Conservation (phyloP, 1,284 basidiomycete genomes). For the Ustilago bromivora region DNA sequence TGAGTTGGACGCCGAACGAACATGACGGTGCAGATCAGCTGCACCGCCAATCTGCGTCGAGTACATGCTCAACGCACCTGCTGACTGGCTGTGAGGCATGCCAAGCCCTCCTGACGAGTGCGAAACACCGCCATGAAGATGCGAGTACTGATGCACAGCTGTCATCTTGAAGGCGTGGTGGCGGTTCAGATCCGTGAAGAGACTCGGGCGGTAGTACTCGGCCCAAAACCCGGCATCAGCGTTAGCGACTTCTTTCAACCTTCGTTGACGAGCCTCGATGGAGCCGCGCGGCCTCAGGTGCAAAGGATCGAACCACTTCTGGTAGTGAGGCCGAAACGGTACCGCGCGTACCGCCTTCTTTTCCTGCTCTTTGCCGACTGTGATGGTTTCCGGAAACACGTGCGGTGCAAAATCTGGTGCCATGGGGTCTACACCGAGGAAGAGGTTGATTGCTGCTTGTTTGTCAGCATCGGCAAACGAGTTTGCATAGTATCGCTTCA, state of each 20-base stretch:
- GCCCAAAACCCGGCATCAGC: slow-evolving; percentile 65
- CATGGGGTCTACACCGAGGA: slow-evolving; percentile 79
- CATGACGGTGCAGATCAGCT: slow-evolving; percentile 25
- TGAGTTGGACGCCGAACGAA: slow-evolving; percentile 32
- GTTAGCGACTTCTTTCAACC: slow-evolving; percentile 59
- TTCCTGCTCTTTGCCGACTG: slow-evolving; percentile 2
- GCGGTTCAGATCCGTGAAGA: slow-evolving; percentile 67
- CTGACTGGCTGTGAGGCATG: slow-evolving; percentile 37
- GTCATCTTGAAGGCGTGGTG: slow-evolving; percentile 70
- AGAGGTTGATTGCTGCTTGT: slow-evolving; percentile 96
- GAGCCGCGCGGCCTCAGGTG: slow-evolving; percentile 43
- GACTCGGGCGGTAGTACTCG: slow-evolving; percentile 66
- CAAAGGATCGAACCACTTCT: slow-evolving; percentile 56
- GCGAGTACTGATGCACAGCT: slow-evolving; percentile 60
- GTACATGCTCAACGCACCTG: slow-evolving; percentile 41
- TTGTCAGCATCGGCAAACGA: slow-evolving; percentile 91
- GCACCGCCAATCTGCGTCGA: slow-evolving; percentile 37
- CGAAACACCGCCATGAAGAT: slow-evolving; percentile 25
- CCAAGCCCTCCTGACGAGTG: slow-evolving; percentile 27
- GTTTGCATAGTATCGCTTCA: slow-evolving; percentile 95
- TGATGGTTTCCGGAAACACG: slow-evolving; percentile 33
- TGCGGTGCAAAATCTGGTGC: slow-evolving; percentile 42
- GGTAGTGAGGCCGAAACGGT: slow-evolving; percentile 53
- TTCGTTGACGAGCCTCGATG: slow-evolving; percentile 40
- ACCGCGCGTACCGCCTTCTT: slow-evolving; percentile 25